A percentile compares a stretch with the other conserved stretches of the same genome.
Evolutionary conservation across 306 rosid species (phyloP).

Genomic region (Urtica urens): DNA sequence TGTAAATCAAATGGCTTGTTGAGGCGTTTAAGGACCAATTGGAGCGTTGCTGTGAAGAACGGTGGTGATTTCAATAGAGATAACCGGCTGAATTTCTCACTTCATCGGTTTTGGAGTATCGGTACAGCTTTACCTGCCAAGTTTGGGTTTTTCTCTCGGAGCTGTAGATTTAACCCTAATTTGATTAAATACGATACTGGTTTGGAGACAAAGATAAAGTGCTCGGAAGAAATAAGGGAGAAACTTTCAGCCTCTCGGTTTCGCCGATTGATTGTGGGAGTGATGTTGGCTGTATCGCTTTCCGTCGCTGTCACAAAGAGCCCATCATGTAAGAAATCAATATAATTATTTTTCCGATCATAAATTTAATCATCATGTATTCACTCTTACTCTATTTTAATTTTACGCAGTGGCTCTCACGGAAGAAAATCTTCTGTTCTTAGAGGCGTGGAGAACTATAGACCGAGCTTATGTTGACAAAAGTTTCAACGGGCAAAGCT

Average conservation of each 20-base stretch:
- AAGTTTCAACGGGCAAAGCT: conserved; percentile 84
- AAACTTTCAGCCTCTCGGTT: conserved; percentile 29
- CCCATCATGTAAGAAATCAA: conserved; percentile 47
- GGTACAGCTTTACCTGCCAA: conserved; percentile 16
- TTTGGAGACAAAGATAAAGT: conserved; percentile 21
- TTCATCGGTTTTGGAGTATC: conserved; percentile 17
- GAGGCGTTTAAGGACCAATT: conserved; percentile 4
- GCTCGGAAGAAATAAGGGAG: conserved; percentile 27
- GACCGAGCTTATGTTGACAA: conserved; percentile 93
- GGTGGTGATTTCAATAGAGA: conserved; percentile 11
- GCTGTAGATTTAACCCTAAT: conserved; percentile 18
- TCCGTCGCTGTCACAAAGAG: conserved; percentile 35
- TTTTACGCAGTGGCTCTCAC: conserved; percentile 47
- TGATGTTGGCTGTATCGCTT: conserved; percentile 66
- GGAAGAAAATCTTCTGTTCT: conserved; percentile 83
- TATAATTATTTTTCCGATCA: neutral
- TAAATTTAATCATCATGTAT: neutral
- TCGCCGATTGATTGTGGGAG: conserved; percentile 42
- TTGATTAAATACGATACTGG: conserved; percentile 21
- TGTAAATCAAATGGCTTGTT: conserved; percentile 7
- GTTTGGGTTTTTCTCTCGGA: conserved; percentile 26
- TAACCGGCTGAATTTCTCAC: conserved; percentile 21
- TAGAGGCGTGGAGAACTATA: conserved; percentile 95
- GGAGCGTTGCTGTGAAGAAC: conserved; percentile 2
- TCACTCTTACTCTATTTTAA: conserved; percentile 6